Evolutionary conservation across 306 rosid genomes (phyloP), one percentile per base, ranked within the genome.

Genomic region (Citrullus amarus): DNA sequence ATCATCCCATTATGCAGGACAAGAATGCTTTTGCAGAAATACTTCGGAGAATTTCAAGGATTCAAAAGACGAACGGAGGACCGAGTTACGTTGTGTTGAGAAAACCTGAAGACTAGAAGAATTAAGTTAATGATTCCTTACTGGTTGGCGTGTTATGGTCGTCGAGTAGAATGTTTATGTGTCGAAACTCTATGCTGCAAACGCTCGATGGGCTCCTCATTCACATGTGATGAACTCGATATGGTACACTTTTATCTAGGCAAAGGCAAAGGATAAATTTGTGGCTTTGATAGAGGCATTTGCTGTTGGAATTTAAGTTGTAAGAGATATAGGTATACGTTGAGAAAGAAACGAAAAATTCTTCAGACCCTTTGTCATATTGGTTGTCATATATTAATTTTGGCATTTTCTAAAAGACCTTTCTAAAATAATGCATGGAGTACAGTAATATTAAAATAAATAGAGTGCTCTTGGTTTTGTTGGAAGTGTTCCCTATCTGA

Each of bases 1-100:
- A 17, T 0, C 44, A 61, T 81, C 75, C 54, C 28, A 30, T 78
- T 41, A 43, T 86, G 88, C 93, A 94, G 98, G 98, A 94, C 75
- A 94, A 94, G 85, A 80, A 82, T 70, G 97, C 93, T 5, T 94
- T 94, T 90, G 95, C 98, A 0, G 93, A 85, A n/a, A 89, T 90
- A 73, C 90, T 94, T 61, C 88, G 88, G 90, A 86, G 89, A 87
- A 94, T 94, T 30, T 94, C 97, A 4, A 94, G 87, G 91, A 94
- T 94, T 83, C 95, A 92, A 85, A 92, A 88, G 86, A 87, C 89
- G 8, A 89, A 86, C 10, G 93, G 95, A 18, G 93, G 93, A 18
- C 77, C 96, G 66, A 91, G 82, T 82, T 92, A 60, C 67, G 93
- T 94, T 62, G 93, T 92, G 51, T 78, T 94, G 92, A 89, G 95